Conservation (phyloP, 2,329 filamentous ascomycete genomes). For the Paramyrothecium roridum region DNA sequence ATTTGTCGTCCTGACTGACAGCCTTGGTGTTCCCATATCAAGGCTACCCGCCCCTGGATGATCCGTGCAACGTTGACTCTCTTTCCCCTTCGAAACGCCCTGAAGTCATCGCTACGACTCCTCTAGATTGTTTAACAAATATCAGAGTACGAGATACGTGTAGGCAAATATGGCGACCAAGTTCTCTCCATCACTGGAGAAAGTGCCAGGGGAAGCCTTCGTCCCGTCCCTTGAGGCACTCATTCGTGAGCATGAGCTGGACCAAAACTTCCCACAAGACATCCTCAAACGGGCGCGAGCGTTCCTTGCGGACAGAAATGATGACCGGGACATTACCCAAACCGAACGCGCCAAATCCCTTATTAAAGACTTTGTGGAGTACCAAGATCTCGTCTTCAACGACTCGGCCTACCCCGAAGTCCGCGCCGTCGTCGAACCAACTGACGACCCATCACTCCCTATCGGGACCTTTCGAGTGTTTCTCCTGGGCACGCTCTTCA, state of each 20-base stretch:
- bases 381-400: constrained; percentile 23
- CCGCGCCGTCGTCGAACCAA: constrained; percentile 40
- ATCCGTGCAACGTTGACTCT: too few relatives aligned
- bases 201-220: background rate
- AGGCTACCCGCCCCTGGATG: too few relatives aligned
- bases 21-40: too few relatives aligned
- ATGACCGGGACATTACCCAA: background rate
- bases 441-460: constrained; percentile 35
- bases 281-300: constrained; percentile 35
- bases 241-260: constrained; percentile 37
- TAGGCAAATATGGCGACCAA: too few relatives aligned
- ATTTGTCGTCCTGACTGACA: too few relatives aligned
- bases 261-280: constrained; percentile 43
- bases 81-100: too few relatives aligned
- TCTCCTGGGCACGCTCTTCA: constrained; percentile 32
- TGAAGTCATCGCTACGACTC: too few relatives aligned
- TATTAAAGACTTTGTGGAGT: constrained; percentile 13
- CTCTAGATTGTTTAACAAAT: too few relatives aligned
- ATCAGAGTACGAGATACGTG: too few relatives aligned
- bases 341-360: constrained; percentile 11
- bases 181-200: background rate
- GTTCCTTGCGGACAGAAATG: constrained; percentile 27
- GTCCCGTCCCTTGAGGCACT: constrained; percentile 15
- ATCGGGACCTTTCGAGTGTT: constrained; percentile 39
- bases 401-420: constrained; percentile 38